Conservation (phyloP, 208 protist genomes). For the Tritrichomonas musculus region DNA sequence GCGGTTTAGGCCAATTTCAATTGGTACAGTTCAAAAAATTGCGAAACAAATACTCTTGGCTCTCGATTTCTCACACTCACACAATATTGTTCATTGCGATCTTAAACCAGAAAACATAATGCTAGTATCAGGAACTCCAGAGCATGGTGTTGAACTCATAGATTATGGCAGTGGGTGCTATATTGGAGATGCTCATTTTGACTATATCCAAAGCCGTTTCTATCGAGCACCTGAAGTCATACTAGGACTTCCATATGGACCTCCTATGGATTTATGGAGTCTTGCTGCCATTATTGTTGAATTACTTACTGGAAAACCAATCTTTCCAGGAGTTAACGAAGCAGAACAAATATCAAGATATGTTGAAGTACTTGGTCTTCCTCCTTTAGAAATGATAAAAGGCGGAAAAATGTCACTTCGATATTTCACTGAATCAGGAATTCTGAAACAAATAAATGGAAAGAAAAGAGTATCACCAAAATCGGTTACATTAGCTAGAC, state of each 20-base stretch:
- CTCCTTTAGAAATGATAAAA: background rate
- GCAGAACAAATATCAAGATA: background rate
- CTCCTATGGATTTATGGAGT: slow-evolving; percentile 56
- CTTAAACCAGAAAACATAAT: slow-evolving; percentile 8
- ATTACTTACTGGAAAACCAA: slow-evolving; percentile 44
- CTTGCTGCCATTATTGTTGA: slow-evolving; percentile 55
- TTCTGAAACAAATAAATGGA: too few species aligned
- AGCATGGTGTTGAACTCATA: background rate
- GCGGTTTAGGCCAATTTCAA: background rate
- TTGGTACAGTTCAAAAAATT: background rate
- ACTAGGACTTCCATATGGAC: slow-evolving; percentile 45
- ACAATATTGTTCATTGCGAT: background rate
- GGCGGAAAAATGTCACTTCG: background rate
- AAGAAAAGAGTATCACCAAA: too few species aligned
- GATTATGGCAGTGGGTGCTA: background rate
- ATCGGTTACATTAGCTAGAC: too few species aligned
- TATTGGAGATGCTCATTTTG: background rate
- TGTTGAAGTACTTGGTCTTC: background rate
- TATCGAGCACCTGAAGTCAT: slow-evolving; percentile 60
- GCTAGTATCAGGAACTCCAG: background rate
- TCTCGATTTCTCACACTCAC: slow-evolving; percentile 24
- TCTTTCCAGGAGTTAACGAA: slow-evolving; percentile 46
- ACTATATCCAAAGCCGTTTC: slow-evolving; percentile 51
- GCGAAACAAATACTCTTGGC: background rate
- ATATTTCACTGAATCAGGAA: background rate